Conservation (phyloP, 495 filamentous ascomycete species). For the Cairneyella variabilis region DNA sequence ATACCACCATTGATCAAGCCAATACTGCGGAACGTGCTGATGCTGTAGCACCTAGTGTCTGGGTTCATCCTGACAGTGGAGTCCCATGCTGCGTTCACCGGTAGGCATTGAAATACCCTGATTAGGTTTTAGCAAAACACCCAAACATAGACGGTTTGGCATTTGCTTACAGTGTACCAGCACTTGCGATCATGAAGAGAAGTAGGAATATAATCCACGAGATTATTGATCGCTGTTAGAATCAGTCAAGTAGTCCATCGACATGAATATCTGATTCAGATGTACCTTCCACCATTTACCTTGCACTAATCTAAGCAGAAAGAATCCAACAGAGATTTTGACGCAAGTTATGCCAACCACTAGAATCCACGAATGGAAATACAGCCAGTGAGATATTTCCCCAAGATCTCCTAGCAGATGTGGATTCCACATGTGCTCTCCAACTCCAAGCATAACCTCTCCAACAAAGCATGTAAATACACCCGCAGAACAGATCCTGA, state of each 20-base stretch:
- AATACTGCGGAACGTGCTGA: conserved; percentile 29
- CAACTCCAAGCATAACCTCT: conserved; percentile 32
- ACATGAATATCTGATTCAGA: not conserved
- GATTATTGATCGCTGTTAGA: conserved; percentile 12
- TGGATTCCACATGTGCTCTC: conserved; percentile 33
- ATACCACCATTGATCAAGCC: conserved; percentile 36
- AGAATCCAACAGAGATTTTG: conserved; percentile 21
- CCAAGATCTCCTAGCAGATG: conserved; percentile 18
- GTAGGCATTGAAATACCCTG: conserved; percentile 30
- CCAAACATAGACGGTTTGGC: not conserved
- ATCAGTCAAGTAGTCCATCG: too few species aligned
- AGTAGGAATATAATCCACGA: conserved; percentile 27
- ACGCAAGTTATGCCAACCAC: conserved; percentile 26
- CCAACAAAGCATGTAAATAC: conserved; percentile 13
- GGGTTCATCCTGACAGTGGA: not conserved
- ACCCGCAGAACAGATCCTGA: not conserved
- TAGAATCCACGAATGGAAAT: conserved; percentile 28
- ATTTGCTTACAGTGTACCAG: conserved; percentile 28
- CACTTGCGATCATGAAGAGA: conserved; percentile 31
- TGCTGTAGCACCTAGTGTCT: conserved; percentile 28
- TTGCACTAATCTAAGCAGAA: conserved; percentile 33
- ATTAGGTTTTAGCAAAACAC: too few species aligned
- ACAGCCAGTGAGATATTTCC: conserved; percentile 34
- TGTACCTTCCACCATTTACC: conserved; percentile 29
- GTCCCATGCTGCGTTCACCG: conserved; percentile 33